Conservation (phyloP, 169 alveolate genomes). For the Plasmodium coatneyi region DNA sequence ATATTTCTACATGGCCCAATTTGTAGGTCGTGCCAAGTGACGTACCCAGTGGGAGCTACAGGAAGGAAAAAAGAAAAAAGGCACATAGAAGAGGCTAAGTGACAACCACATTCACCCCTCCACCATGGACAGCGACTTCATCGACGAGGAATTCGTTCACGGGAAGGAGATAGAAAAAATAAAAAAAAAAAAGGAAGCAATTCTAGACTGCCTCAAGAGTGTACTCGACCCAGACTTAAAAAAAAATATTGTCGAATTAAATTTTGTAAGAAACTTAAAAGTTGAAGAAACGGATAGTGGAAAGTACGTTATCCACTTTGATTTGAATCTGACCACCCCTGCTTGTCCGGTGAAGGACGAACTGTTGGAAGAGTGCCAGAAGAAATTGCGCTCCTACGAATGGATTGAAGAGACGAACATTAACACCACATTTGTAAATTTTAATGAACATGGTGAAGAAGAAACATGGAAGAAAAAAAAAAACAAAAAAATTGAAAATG, state of each 20-base stretch:
- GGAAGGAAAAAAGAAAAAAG: background rate
- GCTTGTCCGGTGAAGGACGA: conserved; percentile 87
- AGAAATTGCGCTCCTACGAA: conserved; percentile 51
- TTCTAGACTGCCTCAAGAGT: conserved; percentile 68
- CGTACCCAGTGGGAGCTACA: background rate
- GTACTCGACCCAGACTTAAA: conserved; percentile 87
- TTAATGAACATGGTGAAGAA: background rate
- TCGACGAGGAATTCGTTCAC: conserved; percentile 68
- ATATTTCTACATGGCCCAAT: background rate
- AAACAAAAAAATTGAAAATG: conserved; percentile 76
- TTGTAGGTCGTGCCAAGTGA: background rate
- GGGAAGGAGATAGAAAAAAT: conserved; percentile 42
- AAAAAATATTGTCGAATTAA: conserved; percentile 85
- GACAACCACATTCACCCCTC: background rate
- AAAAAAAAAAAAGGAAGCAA: conserved; percentile 66
- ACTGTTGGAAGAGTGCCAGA: conserved; percentile 76
- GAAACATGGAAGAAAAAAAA: background rate
- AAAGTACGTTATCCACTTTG: conserved; percentile 77
- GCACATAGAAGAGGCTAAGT: background rate
- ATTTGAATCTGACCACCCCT: conserved; percentile 86
- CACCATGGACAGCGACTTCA: conserved; percentile 62
- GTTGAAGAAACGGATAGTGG: conserved; percentile 70
- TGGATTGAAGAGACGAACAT: conserved; percentile 81
- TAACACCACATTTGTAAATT: conserved; percentile 36
- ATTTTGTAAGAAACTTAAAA: conserved; percentile 81